A percentile compares a stretch with the other conserved stretches of the same genome.
These are phyloP conservation scores for Fusarium globosum DNA, from an alignment of 2,329 filamentous ascomycete genomes.

Conservation along the genomic window DNA sequence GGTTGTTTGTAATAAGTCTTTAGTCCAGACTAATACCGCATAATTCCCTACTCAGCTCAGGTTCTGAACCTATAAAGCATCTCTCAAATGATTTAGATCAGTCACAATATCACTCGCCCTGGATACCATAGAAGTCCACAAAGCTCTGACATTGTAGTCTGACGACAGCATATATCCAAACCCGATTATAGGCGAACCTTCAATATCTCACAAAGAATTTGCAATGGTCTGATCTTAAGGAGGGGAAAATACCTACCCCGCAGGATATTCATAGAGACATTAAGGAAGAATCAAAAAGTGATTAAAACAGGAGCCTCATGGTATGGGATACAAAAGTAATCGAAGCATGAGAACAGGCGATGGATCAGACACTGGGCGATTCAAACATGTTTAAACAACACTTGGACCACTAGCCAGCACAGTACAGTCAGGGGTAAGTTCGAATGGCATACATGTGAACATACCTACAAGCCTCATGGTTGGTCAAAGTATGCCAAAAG, in stretches of 20 bases:
- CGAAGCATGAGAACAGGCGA: constrained; percentile 29
- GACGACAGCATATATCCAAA: neutral
- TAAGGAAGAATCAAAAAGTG: neutral
- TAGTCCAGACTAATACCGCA: constrained; percentile 15
- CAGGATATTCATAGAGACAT: neutral
- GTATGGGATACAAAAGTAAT: neutral
- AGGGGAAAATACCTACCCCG: no score
- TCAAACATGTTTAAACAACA: constrained; percentile 23
- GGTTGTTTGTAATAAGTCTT: constrained; percentile 3
- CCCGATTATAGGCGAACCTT: neutral
- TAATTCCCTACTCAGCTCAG: neutral
- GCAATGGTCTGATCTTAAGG: neutral
- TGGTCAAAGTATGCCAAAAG: neutral
- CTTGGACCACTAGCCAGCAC: constrained; percentile 22
- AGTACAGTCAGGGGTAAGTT: neutral
- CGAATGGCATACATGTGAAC: neutral
- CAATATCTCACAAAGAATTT: neutral
- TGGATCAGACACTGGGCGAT: constrained; percentile 33
- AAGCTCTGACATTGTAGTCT: neutral
- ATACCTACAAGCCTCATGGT: neutral
- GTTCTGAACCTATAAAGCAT: neutral
- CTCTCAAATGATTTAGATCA: neutral
- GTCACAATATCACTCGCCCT: neutral
- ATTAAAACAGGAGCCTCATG: neutral
- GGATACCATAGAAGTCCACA: neutral